Evolutionary conservation across 441 rosid genomes (phyloP).

Genomic region (Aquilaria agallochum): DNA sequence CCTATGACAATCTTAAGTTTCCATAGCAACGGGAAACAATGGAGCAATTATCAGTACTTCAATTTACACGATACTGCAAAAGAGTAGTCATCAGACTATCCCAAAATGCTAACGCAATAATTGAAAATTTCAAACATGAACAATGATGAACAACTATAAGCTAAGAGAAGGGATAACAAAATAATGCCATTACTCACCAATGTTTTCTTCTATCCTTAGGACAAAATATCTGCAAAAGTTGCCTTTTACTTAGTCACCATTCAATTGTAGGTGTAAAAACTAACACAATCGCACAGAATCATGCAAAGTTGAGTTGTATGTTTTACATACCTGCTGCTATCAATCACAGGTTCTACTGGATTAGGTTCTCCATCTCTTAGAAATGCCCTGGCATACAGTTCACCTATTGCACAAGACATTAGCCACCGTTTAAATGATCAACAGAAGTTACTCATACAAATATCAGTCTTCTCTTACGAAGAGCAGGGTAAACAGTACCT

Average conservation of each 20-base stretch:
- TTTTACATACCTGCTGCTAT: constrained; percentile 82
- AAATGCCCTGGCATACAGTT: constrained; percentile 89
- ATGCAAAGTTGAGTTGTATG: background rate
- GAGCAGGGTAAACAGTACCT: constrained; percentile 30
- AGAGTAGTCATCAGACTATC: too few relatives aligned
- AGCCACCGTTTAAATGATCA: background rate
- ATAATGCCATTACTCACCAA: constrained; percentile 45
- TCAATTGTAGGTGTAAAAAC: constrained; percentile 1
- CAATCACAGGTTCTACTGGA: constrained; percentile 96
- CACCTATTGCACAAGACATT: constrained; percentile 36
- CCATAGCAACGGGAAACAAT: too few relatives aligned
- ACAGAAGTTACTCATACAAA: constrained; percentile 4
- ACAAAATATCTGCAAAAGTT: constrained; percentile 88
- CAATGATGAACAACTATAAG: too few relatives aligned
- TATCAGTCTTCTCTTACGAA: constrained; percentile 5
- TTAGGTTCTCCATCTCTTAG: constrained; percentile 88
- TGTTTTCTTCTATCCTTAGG: constrained; percentile 90
- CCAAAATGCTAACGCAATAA: too few relatives aligned
- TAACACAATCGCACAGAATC: background rate
- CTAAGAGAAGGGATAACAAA: background rate
- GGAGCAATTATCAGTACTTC: too few relatives aligned
- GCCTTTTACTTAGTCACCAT: constrained; percentile 18
- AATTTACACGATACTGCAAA: too few relatives aligned
- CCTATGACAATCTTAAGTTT: too few relatives aligned
- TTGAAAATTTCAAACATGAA: too few relatives aligned